Conservation (phyloP, 139 green algal genomes). For the Tetraselmis chui region DNA sequence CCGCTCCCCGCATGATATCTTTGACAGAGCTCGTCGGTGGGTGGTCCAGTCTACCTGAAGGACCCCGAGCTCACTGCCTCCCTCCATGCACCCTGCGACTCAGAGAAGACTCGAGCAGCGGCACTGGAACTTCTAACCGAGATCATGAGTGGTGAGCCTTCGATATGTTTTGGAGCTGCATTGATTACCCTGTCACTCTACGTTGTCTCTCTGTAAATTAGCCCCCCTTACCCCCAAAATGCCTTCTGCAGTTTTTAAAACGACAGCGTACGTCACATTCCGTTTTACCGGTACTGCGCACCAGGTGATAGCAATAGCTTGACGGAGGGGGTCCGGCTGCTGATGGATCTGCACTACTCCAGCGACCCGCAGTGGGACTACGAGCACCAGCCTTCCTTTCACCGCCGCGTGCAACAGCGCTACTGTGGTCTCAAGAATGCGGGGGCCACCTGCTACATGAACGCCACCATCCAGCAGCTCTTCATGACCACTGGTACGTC, state of each 20-base stretch:
- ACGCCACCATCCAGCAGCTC: conserved; percentile 86
- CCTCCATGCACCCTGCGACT: too few relatives aligned
- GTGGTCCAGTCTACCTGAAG: too few relatives aligned
- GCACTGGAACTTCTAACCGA: too few relatives aligned
- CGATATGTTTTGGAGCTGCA: too few relatives aligned
- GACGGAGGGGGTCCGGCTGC: conserved; percentile 12
- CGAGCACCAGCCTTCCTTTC: not conserved
- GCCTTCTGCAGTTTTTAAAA: not conserved
- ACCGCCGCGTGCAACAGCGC: not conserved
- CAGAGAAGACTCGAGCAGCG: too few relatives aligned
- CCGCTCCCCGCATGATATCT: not conserved
- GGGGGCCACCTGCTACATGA: conserved; percentile 96
- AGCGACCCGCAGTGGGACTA: not conserved
- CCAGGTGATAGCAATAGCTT: conserved; percentile 12
- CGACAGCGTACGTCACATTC: not conserved
- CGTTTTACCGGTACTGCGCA: conserved; percentile 13
- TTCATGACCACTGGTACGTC: too few relatives aligned
- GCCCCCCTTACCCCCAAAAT: not conserved
- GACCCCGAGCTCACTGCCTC: too few relatives aligned
- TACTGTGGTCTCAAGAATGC: conserved; percentile 60
- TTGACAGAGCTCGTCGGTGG: too few relatives aligned
- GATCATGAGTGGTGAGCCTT: too few relatives aligned
- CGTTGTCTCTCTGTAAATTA: conserved; percentile 2
- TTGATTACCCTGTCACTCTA: conserved; percentile 7
- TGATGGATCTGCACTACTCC: conserved; percentile 10